Evolutionary conservation across 1,284 basidiomycete genomes (phyloP).

Genomic region (Mycosarcoma mackinlayi): DNA sequence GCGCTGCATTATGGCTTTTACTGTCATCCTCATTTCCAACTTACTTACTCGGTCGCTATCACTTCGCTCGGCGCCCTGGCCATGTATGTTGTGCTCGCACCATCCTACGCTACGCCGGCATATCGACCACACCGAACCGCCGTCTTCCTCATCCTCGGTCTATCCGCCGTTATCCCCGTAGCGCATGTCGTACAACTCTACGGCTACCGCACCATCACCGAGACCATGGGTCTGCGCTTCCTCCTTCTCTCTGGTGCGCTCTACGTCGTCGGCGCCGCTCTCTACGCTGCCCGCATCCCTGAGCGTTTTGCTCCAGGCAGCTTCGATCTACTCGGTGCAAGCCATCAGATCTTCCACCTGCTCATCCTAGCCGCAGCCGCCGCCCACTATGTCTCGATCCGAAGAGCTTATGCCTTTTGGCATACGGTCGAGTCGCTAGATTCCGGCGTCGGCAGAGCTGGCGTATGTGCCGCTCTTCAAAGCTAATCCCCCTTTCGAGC

Average conservation of each 20-base stretch:
- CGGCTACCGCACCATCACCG: constrained; percentile 65
- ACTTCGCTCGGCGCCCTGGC: constrained; percentile 75
- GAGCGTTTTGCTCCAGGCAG: constrained; percentile 80
- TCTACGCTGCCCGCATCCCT: constrained; percentile 79
- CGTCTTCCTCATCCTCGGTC: constrained; percentile 83
- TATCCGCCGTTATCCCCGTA: constrained; percentile 79
- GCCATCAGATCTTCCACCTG: constrained; percentile 76
- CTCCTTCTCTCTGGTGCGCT: constrained; percentile 53
- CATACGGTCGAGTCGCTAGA: constrained; percentile 56
- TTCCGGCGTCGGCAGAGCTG: constrained; percentile 14
- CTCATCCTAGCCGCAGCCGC: constrained; percentile 82
- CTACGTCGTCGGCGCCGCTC: constrained; percentile 56
- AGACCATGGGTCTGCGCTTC: constrained; percentile 60
- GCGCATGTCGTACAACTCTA: constrained; percentile 74
- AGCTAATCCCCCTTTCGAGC: neutral
- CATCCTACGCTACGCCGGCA: constrained; percentile 79
- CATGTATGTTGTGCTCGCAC: constrained; percentile 81
- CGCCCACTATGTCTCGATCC: constrained; percentile 74
- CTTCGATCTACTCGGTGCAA: constrained; percentile 78
- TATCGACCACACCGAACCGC: constrained; percentile 82
- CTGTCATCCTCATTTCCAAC: constrained; percentile 57
- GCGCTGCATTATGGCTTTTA: constrained; percentile 64
- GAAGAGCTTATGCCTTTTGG: constrained; percentile 63
- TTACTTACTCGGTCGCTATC: constrained; percentile 70
- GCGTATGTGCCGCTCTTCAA: constrained; percentile 48